A percentile compares a stretch with the other conserved stretches of the same genome.
Evolutionary conservation across 2,329 filamentous ascomycete genomes (phyloP).

Genomic region (Diaporthe sp.): DNA sequence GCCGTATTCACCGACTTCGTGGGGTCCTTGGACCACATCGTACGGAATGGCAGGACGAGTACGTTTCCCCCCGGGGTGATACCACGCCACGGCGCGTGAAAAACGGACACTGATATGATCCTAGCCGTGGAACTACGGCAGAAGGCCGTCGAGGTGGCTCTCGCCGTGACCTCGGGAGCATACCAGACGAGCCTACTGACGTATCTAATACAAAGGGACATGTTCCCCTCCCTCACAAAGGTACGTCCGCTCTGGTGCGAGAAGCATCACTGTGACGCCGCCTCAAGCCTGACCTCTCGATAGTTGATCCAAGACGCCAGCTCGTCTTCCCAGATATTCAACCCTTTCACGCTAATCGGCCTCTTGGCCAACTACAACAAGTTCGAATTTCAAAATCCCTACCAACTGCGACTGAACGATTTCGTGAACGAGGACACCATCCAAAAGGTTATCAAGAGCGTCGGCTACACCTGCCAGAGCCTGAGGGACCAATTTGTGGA

Average conservation of each 20-base stretch:
- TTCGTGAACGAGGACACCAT: constrained; percentile 95
- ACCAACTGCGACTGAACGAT: constrained; percentile 89
- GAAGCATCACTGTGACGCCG: background rate
- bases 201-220: constrained; percentile 93
- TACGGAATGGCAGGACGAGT: constrained; percentile 80
- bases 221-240: constrained; percentile 96
- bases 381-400: constrained; percentile 98
- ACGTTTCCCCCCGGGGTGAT: background rate
- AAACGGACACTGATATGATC: constrained; percentile 39
- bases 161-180: constrained; percentile 90
- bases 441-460: constrained; percentile 79
- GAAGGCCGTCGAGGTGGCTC: constrained; percentile 82
- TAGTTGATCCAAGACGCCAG: constrained; percentile 87
- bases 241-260: constrained; percentile 56
- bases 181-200: constrained; percentile 95
- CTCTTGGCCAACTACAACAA: constrained; percentile 98
- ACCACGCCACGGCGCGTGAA: background rate
- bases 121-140: constrained; percentile 76
- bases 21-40: constrained; percentile 81
- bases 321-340: constrained; percentile 69
- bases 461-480: constrained; percentile 76
- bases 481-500: constrained; percentile 82
- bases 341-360: constrained; percentile 85
- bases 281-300: background rate
- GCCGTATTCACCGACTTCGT: constrained; percentile 90